Percentiles rank a stretch among this genome's conserved stretches.
phyloP scores from a whole-genome alignment of 306 rosid genomes.

The Spatholobus suberectus region DNA sequence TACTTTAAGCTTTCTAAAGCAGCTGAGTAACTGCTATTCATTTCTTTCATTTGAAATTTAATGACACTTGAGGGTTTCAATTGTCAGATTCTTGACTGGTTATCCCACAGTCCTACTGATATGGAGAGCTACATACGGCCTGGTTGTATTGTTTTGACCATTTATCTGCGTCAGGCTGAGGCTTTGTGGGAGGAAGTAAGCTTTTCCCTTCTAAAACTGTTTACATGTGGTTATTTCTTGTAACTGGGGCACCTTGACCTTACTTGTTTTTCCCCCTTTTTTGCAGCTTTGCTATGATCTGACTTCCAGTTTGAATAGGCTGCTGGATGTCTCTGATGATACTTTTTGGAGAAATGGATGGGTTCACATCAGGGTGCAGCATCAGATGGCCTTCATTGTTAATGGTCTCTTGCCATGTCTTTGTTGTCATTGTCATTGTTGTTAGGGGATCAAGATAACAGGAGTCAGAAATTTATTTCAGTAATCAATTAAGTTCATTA shows the following conservation, averaged over 20 bases:
- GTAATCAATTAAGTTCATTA: slow-evolving; percentile 7
- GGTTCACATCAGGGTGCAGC: slow-evolving; percentile 80
- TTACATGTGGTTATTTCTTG: slow-evolving; percentile 27
- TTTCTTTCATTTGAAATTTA: slow-evolving; percentile 35
- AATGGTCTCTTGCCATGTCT: slow-evolving; percentile 59
- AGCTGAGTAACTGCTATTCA: slow-evolving; percentile 10
- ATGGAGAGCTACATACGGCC: slow-evolving; percentile 95
- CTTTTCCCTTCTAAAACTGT: slow-evolving; percentile 28
- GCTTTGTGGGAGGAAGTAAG: slow-evolving; percentile 84
- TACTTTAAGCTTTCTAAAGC: slow-evolving; percentile 42
- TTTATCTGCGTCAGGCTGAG: slow-evolving; percentile 76
- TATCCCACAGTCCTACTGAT: slow-evolving; percentile 84
- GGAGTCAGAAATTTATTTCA: slow-evolving; percentile 8
- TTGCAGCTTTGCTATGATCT: slow-evolving; percentile 81
- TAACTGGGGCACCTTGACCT: slow-evolving; percentile 26
- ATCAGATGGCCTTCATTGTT: slow-evolving; percentile 73
- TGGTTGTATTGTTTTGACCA: slow-evolving; percentile 86
- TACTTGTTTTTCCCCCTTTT: slow-evolving; percentile 20
- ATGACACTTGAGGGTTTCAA: slow-evolving; percentile 38
- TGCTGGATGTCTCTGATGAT: slow-evolving; percentile 68
- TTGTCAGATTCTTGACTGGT: slow-evolving; percentile 84
- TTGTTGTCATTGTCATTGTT: neutral
- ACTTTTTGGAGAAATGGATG: slow-evolving; percentile 90
- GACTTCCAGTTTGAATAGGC: slow-evolving; percentile 77
- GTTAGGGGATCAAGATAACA: slow-evolving; percentile 21